Conservation (phyloP, 179 eudicot genomes). For the Gypsophila paniculata region DNA sequence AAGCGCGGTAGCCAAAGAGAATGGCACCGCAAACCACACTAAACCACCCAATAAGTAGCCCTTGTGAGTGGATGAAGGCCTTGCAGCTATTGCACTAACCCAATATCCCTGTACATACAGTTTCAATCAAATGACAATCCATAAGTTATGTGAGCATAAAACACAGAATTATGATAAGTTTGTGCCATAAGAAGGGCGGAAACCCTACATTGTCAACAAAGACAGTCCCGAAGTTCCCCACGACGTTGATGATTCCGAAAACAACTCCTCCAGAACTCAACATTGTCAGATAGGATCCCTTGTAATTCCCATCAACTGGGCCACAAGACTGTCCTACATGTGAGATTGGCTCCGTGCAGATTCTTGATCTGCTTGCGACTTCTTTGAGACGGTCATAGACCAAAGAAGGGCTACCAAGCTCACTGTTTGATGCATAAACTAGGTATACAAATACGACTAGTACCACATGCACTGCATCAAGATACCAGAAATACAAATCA, state of each 20-base stretch:
- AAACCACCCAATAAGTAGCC: conserved; percentile 90
- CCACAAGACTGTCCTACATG: conserved; percentile 84
- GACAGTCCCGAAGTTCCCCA: conserved; percentile 91
- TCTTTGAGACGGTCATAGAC: conserved; percentile 63
- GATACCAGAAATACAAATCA: neutral
- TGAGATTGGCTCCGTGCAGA: conserved; percentile 67
- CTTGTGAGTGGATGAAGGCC: conserved; percentile 94
- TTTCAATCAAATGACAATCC: neutral
- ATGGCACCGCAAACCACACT: conserved; percentile 96
- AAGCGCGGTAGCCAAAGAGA: conserved; percentile 81
- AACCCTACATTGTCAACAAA: conserved; percentile 83
- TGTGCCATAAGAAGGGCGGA: neutral
- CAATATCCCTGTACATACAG: conserved; percentile 70
- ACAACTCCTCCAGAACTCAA: conserved; percentile 84
- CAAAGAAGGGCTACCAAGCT: conserved; percentile 81
- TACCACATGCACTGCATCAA: conserved; percentile 70
- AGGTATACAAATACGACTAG: conserved; percentile 82
- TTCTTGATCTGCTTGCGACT: conserved; percentile 69
- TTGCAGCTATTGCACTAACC: conserved; percentile 99
- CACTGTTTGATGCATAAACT: conserved; percentile 73
- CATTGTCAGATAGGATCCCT: conserved; percentile 88
- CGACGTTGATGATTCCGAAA: conserved; percentile 85
- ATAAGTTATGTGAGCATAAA: neutral
- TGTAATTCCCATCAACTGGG: conserved; percentile 70
- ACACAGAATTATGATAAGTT: neutral